Base-by-base conservation (phyloP, 108 stramenopile genomes). In the Aurantiochytrium sp. region DNA sequence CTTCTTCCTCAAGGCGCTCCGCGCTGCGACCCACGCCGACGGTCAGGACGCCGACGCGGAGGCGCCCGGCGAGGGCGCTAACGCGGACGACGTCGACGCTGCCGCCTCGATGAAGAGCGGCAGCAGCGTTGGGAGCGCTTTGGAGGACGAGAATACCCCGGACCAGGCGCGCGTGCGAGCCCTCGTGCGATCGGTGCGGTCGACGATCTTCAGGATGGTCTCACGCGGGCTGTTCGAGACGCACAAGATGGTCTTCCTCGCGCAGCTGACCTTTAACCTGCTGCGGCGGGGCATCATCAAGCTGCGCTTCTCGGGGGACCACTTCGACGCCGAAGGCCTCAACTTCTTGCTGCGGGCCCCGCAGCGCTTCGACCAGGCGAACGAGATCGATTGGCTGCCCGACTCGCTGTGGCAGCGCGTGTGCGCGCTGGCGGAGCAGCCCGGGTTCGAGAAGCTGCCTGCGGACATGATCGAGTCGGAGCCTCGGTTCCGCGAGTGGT, bases 351-450 rank as follows among this genome's bases (percentile, higher is more conserved):
- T 93, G 4, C 87, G 87, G 36, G 91, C 89, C 0, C 32, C 85
- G 4, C 88, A 48, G 12, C 65, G 55, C 37, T 37, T 30, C 85
- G 89, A 90, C 42, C 86, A 87, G 10, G 85, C 69, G 34, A 59
- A 89, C 41, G 92, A 92, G 41, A 89, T 90, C 34, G 91, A 90
- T 22, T 93, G 93, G 93, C 85, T 93, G 10, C 89, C 88, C 24
- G 90, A 90, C 15, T 10, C 50, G 32, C 36, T 88, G 42, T 92
- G 73, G 73, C 73, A 81, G 2, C 39, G 42, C 24, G 73, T 81
- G 45, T 81, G 73, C 24, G 73, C 73, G 36, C 30, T 81, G 15
- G 39, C 73, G 17, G 73, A 81, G 45, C 39, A 50, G 41, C 34
- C 87, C 10, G 89, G 88, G 22, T 87, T 91, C 31, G 90, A 87